phyloP scores from a whole-genome alignment of 1,284 basidiomycete genomes.

The Coniophora puteana region DNA sequence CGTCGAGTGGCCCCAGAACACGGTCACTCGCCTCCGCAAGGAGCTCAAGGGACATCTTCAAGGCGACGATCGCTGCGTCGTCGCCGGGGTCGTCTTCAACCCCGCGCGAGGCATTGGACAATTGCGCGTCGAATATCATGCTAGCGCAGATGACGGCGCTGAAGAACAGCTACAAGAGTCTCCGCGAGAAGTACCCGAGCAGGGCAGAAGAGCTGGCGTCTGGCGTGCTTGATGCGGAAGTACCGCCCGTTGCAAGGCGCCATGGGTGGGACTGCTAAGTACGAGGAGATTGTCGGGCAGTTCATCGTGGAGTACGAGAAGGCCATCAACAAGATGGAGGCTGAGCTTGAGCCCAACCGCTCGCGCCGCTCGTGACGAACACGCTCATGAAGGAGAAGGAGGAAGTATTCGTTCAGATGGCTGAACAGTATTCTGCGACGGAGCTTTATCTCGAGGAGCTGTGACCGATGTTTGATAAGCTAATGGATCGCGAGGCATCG shows the following conservation, averaged over 20 bases:
- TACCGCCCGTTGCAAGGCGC: conserved; percentile 60
- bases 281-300: conserved; percentile 95
- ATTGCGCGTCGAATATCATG: too few species aligned
- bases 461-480: conserved; percentile 72
- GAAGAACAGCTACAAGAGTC: conserved; percentile 78
- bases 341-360: conserved; percentile 86
- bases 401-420: conserved; percentile 63
- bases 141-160: conserved; percentile 74
- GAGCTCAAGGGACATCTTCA: conserved; percentile 79
- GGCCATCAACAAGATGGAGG: conserved; percentile 93
- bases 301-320: conserved; percentile 99
- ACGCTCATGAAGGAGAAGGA: conserved; percentile 91
- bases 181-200: conserved; percentile 81
- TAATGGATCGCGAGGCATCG: conserved; percentile 85
- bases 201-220: conserved; percentile 86
- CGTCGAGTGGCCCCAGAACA: conserved; percentile 91
- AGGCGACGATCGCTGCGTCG: conserved; percentile 37
- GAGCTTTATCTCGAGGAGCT: conserved; percentile 89
- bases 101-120: too few species aligned
- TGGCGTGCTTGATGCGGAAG: conserved; percentile 70
- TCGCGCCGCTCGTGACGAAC: conserved; percentile 89
- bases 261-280: conserved; percentile 72
- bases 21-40: conserved; percentile 79
- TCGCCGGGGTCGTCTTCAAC: conserved; percentile 25
- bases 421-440: conserved; percentile 70